Evolutionary conservation across 257 asterid species (phyloP).

Genomic region (Solanum sparsipilum): DNA sequence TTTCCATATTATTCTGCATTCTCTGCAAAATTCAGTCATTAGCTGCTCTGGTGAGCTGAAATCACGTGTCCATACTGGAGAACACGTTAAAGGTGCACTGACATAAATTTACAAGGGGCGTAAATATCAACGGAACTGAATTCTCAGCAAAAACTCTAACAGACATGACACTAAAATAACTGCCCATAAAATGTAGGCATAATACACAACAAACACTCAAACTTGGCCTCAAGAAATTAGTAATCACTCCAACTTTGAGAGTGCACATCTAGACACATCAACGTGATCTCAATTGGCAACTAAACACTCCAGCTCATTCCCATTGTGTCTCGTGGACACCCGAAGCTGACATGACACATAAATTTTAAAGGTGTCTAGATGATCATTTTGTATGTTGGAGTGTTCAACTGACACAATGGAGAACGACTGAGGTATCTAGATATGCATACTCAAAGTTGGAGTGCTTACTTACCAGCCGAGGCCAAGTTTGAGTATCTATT

Average conservation of each 20-base stretch:
- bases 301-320: background rate
- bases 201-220: background rate
- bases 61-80: slow-evolving; percentile 92
- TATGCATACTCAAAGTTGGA: background rate
- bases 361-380: background rate
- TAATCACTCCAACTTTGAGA: background rate
- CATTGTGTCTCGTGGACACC: background rate
- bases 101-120: slow-evolving; percentile 8
- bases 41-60: slow-evolving; percentile 83
- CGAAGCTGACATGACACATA: background rate
- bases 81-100: slow-evolving; percentile 90
- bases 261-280: background rate
- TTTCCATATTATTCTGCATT: slow-evolving; percentile 94
- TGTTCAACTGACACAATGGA: background rate
- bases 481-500: background rate
- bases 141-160: background rate
- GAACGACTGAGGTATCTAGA: background rate
- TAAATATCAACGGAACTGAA: background rate
- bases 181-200: background rate
- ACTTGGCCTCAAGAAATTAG: background rate
- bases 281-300: background rate
- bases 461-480: background rate
- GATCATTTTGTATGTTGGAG: background rate
- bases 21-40: slow-evolving; percentile 93
- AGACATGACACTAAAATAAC: background rate